phyloP scores from a whole-genome alignment of 75 land plant species.

The Selaginella moellendorffii region DNA sequence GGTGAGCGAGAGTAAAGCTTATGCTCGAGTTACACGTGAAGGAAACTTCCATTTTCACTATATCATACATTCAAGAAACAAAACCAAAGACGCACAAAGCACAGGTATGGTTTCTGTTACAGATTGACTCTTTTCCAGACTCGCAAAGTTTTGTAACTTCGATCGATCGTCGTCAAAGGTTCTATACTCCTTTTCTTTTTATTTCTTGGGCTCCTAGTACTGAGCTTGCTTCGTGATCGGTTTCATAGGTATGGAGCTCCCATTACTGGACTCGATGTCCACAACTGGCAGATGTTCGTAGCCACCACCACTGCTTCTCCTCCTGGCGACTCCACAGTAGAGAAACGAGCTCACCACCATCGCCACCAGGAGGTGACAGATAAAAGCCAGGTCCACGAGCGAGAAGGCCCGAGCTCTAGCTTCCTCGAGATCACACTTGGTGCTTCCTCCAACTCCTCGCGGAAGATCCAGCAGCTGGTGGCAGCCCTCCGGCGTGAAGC shows the following conservation, averaged over 20 bases:
- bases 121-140: no score
- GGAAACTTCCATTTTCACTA: no score
- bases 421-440: conserved; percentile 52
- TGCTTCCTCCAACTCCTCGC: conserved; percentile 34
- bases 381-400: conserved; percentile 40
- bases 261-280: conserved; percentile 12
- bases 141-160: no score
- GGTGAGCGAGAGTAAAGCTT: no score
- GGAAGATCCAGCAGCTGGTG: conserved; percentile 34
- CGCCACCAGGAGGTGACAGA: conserved; percentile 29
- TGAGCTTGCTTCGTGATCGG: conserved; percentile 13
- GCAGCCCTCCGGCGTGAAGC: conserved; percentile 53
- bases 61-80: no score
- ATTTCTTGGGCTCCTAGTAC: no score
- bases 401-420: conserved; percentile 31
- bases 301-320: conserved; percentile 10
- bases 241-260: conserved; percentile 30
- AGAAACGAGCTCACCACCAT: conserved; percentile 18
- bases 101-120: no score
- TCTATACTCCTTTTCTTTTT: no score
- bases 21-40: no score
- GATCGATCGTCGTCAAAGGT: no score
- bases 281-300: conserved; percentile 13
- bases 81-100: no score
- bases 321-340: conserved; percentile 21